A percentile compares a stretch with the other conserved stretches of the same genome.
Evolutionary conservation across 345 rosid species (phyloP).

Genomic region (Theobroma cacao): DNA sequence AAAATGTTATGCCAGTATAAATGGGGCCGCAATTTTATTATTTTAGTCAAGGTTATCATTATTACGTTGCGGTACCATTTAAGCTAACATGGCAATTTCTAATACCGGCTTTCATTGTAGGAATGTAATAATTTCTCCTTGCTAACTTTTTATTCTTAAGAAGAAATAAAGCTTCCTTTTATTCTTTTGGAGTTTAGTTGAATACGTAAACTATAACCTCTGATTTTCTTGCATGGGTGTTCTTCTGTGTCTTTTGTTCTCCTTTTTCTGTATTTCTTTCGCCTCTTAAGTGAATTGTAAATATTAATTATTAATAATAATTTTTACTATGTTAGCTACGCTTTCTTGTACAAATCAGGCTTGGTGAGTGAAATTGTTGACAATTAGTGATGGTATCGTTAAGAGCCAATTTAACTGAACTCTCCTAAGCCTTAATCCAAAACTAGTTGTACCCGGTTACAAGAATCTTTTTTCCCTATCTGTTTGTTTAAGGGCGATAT

Average conservation of each 20-base stretch:
- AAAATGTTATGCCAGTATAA: neutral
- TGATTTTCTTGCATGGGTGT: neutral
- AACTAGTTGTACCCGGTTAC: neutral
- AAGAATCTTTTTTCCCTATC: neutral
- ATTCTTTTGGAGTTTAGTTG: neutral
- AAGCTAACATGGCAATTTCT: neutral
- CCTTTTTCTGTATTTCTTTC: neutral
- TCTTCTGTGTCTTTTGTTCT: neutral
- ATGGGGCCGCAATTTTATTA: neutral
- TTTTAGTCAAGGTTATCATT: neutral
- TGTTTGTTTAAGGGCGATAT: neutral
- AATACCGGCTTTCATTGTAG: neutral
- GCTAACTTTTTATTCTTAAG: neutral
- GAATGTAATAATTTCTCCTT: neutral
- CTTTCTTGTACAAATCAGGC: neutral
- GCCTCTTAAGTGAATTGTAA: neutral
- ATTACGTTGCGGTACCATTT: neutral
- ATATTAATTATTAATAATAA: neutral
- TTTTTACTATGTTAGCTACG: neutral
- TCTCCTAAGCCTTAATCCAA: neutral
- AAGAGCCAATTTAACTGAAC: neutral
- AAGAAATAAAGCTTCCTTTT: neutral
- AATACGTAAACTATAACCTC: neutral
- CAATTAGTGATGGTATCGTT: neutral
- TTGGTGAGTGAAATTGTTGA: conserved; percentile 1